phyloP scores from a whole-genome alignment of 805 yeast genomes.

The Wickerhamiella nectarea region DNA sequence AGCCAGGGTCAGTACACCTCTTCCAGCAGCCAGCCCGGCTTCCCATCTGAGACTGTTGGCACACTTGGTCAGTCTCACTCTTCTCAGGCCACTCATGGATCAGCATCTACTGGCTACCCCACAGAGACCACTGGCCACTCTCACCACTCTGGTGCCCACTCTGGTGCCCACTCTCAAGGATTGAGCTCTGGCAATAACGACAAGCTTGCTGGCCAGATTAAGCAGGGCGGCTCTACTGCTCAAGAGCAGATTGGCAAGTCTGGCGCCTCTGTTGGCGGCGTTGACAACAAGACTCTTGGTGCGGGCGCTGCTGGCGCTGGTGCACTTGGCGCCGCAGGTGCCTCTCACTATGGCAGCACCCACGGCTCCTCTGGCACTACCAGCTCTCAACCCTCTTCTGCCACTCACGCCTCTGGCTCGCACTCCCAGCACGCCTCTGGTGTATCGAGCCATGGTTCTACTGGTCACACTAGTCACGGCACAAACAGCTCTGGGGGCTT shows the following conservation, averaged over 20 bases:
- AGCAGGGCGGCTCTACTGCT: constrained; percentile 1
- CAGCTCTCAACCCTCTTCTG: too few species aligned
- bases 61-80: background rate
- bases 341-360: background rate
- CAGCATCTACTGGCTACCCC: background rate
- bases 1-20: background rate
- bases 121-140: background rate
- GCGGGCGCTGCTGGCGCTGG: constrained; percentile 8
- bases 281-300: constrained; percentile 5
- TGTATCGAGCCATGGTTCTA: background rate
- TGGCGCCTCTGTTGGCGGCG: background rate
- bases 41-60: background rate
- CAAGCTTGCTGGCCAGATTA: background rate
- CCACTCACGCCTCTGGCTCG: background rate
- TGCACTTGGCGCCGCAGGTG: constrained; percentile 6
- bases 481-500: background rate
- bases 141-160: background rate
- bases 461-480: background rate
- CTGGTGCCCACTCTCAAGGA: constrained; percentile 2
- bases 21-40: background rate
- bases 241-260: constrained; percentile 3
- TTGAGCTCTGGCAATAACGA: background rate
- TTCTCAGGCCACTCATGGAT: too few species aligned
- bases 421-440: background rate
- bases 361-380: background rate